Conservation (phyloP, 2,329 filamentous ascomycete species). For the Endoconidiophora polonica region DNA sequence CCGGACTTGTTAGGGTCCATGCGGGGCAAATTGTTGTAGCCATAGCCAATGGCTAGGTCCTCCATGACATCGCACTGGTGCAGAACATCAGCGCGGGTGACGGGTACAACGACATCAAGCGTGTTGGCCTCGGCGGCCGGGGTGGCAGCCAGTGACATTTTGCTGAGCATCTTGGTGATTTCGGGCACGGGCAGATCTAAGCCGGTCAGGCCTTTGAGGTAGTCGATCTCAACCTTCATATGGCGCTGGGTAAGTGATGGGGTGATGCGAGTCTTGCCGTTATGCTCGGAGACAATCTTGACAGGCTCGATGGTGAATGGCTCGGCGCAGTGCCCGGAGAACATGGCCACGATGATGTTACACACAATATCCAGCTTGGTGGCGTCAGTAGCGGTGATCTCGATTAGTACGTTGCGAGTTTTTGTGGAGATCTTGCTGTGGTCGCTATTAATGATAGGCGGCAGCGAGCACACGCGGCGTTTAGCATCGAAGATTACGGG, state of each 20-base stretch:
- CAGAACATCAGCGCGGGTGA: constrained; percentile 83
- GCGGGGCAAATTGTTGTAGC: constrained; percentile 88
- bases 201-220: constrained; percentile 86
- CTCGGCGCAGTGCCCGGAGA: constrained; percentile 77
- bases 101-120: constrained; percentile 67
- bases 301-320: constrained; percentile 88
- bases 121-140: constrained; percentile 47
- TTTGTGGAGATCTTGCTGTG: constrained; percentile 89
- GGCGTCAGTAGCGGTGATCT: constrained; percentile 87
- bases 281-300: constrained; percentile 83
- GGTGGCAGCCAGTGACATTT: constrained; percentile 74
- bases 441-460: constrained; percentile 94
- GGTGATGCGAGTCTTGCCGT: constrained; percentile 62
- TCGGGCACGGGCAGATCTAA: constrained; percentile 56
- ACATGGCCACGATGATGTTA: constrained; percentile 95
- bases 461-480: constrained; percentile 73
- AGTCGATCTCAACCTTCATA: constrained; percentile 72
- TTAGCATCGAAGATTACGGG: constrained; percentile 90
- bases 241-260: constrained; percentile 64
- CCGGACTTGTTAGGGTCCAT: constrained; percentile 73
- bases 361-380: constrained; percentile 94
- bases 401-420: constrained; percentile 90
- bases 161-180: constrained; percentile 64
- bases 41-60: constrained; percentile 89
- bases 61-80: constrained; percentile 99